Evolutionary conservation across 208 protist species (phyloP), one percentile per base, ranked within the genome.

Genomic region (Porcisia deanei): DNA sequence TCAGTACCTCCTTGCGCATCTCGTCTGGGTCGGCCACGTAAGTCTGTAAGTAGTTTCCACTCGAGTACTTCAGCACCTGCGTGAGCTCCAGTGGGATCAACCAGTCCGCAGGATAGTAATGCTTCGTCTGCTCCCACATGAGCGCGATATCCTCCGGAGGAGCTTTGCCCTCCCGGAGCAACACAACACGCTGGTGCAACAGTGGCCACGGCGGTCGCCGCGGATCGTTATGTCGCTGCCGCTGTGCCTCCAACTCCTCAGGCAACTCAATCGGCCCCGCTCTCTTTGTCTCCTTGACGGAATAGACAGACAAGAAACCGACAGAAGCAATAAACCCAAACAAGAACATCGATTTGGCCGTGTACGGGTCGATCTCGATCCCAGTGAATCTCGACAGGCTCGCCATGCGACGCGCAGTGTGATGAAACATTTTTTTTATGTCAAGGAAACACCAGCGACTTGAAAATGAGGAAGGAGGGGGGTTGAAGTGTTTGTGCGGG

Each of bases 51-150:
- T 91, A 96, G 16, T 68, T 75, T 14, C 88, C 92, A 45, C 85
- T 94, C 9, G 87, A 91, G 82, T 94, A 96, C 80, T 96, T 96
- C 18, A 96, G 80, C 49, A 96, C 83, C 81, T 96, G 92, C 39
- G 92, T 92, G 25, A 96, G 82, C 83, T 96, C 89, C 41, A 96
- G 81, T 54, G 90, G 89, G 70, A 96, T 90, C 10, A 96, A 87
- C 90, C 92, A 96, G 81, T 96, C 92, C 6, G 80, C 79, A 18
- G 89, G 87, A 83, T 96, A 96, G 84, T 96, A 96, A 72, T 94
- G 86, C 61, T 85, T 85, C 53, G 85, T 91, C 79, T 96, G 92
- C 75, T 94, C 89, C 92, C 92, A 96, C 75, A 96, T 66, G 12
- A 94, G 79, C 30, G 82, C 76, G n/a, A 96, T 73, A 70, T 96